Evolutionary conservation across 1,284 basidiomycete species (phyloP), one percentile per base, ranked within the genome.

Genomic region (Lentinula novae-zelandiae): DNA sequence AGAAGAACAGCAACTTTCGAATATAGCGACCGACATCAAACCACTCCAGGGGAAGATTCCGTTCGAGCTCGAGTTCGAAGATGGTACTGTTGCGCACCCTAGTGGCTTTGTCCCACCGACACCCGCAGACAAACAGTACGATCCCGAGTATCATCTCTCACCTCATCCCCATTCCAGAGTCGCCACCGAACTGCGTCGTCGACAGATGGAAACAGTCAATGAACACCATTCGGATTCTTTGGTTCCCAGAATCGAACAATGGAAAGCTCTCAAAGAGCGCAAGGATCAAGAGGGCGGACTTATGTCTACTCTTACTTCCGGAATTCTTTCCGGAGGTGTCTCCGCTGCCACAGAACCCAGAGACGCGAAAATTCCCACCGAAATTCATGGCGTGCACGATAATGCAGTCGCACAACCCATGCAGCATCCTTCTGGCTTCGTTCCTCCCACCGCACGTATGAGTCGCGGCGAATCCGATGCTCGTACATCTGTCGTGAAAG

Each of bases 61-160:
- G 0, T 72, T 72, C 27, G 75, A 76, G 61, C 66, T 75, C 0
- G 63, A 65, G 40, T 68, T 71, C 12, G 51, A 57, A 4, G 74
- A 77, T 40, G 75, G 75, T 6, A 69, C 60, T 5, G 63, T 73
- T 50, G 68, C 66, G 34, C 75, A 77, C 59, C 68, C 73, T 7
- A 75, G 73, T 42, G 76, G 76, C 0, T 76, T 75, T 60, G 67
- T 71, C 1, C 75, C 75, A 0, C 75, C 75, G 7, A 76, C 74
- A 4, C 69, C 76, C 34, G 68, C 67, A 31, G 65, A 74, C 60
- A 67, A 69, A n/a, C 76, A 75, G 15, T 34, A 44, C 22, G 59
- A 60, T 36, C 31, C 42, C 17, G 53, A 60, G 17, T 55, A 60
- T 51, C 54, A 60, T 52, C 38, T 55, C n/a, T 54, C 52, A 22